phyloP scores from a whole-genome alignment of 495 filamentous ascomycete genomes.

The Recurvomyces mirabilis region DNA sequence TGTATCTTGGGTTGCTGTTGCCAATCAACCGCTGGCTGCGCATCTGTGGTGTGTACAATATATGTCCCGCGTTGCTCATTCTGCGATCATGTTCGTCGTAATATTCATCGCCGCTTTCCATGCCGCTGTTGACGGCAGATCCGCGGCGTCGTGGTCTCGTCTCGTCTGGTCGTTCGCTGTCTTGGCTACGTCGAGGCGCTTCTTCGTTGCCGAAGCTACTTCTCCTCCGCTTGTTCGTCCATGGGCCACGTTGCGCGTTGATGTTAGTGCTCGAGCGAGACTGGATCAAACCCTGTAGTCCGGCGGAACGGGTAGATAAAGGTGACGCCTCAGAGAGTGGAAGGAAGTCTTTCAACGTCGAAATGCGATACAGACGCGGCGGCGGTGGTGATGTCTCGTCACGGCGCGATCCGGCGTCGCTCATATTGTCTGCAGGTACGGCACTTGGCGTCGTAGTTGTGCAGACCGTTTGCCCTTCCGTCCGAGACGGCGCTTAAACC shows the following conservation, averaged over 20 bases:
- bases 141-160: slow-evolving; percentile 4
- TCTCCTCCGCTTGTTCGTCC: slow-evolving; percentile 1
- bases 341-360: slow-evolving; percentile 28
- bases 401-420: background rate
- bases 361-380: slow-evolving; percentile 23
- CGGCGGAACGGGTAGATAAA: slow-evolving; percentile 29
- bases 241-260: background rate
- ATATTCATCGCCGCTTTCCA: background rate
- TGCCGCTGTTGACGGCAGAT: background rate
- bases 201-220: slow-evolving; percentile 12
- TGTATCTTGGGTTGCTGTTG: slow-evolving; percentile 61
- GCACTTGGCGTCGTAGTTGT: too few species aligned
- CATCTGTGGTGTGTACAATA: slow-evolving; percentile 59
- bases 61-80: slow-evolving; percentile 28
- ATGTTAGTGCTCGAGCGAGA: slow-evolving; percentile 15
- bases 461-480: too few species aligned
- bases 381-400: background rate
- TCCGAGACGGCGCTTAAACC: too few species aligned
- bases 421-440: too few species aligned
- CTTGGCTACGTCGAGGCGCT: slow-evolving; percentile 4
- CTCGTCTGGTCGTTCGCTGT: slow-evolving; percentile 3
- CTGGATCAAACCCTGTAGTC: slow-evolving; percentile 21
- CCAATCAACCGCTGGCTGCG: slow-evolving; percentile 68
- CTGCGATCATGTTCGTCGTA: slow-evolving; percentile 22
- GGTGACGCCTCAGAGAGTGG: slow-evolving; percentile 24